These are phyloP conservation scores for Spirogloea muscicola DNA, from an alignment of 139 green algal species.

Conservation along the genomic window DNA sequence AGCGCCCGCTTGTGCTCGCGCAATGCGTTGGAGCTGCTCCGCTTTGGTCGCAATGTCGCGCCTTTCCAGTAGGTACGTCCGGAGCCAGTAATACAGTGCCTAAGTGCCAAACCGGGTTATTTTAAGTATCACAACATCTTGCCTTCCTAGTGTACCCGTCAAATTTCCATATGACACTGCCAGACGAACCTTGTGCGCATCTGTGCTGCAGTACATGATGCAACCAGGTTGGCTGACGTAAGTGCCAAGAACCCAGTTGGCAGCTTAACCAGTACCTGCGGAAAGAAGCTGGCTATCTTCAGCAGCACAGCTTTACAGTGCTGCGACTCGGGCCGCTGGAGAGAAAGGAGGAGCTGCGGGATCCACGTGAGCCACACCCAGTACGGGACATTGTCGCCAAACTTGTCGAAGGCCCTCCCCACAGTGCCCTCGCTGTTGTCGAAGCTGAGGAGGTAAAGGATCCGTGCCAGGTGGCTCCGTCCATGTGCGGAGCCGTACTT, in stretches of 20 bases:
- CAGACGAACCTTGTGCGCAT: too few relatives aligned
- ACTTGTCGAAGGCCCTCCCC: conserved; percentile 56
- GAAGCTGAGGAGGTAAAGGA: conserved; percentile 85
- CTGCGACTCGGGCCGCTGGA: conserved; percentile 73
- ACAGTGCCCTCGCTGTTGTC: conserved; percentile 54
- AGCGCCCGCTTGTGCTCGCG: too few relatives aligned
- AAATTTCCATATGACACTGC: too few relatives aligned
- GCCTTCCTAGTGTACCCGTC: too few relatives aligned
- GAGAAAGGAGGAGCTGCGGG: conserved; percentile 80
- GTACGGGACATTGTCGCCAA: conserved; percentile 62
- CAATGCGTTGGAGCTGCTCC: too few relatives aligned
- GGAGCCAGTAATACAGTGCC: conserved; percentile 84
- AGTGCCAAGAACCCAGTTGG: too few relatives aligned
- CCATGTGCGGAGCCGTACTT: conserved; percentile 56
- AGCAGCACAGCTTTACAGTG: conserved; percentile 65
- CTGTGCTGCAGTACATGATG: too few relatives aligned
- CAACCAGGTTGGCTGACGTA: too few relatives aligned
- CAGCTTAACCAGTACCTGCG: too few relatives aligned
- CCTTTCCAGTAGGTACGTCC: conserved; percentile 71
- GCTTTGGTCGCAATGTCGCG: conserved; percentile 35
- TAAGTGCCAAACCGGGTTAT: too few relatives aligned
- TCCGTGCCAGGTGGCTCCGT: conserved; percentile 63
- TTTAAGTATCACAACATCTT: too few relatives aligned
- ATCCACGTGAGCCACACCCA: conserved; percentile 92
- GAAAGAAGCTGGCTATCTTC: conserved; percentile 52